Base-by-base conservation (phyloP, 2,329 filamentous ascomycete species). In the Botrytis porri region DNA sequence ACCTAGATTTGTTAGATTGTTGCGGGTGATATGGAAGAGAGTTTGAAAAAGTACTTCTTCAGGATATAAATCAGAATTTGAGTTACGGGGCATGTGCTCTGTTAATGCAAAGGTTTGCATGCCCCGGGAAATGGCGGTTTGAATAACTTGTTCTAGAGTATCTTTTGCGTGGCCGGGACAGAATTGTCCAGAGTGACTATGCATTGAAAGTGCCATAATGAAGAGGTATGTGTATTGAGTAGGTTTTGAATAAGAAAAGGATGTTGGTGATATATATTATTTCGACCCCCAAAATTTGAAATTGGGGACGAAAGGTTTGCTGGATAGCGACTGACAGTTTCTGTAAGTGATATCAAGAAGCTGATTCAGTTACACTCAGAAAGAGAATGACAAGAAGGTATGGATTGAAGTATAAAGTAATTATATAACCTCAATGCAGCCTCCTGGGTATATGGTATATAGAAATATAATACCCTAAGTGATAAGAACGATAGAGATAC, bases 111-210 rank as follows among this genome's bases (percentile, higher is more conserved):
- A 94, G 32, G 92, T 92, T 75, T 90, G 89, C 87, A 97, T 96
- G 61, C 92, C 91, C 75, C 92, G 87, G 65, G 86, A 83, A 77
- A 98, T 93, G 76, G 95, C 95, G 20, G 90, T 88, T 80, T 90
- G 88, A 78, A 98, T 85, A 66, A 98, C 89, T 76, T 94, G 90
- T 82, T 98, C 95, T 16, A 99, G 88, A 32, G 89, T 87, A 81
- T 97, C 90, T 80, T 92, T 90, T 69, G 96, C 96, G 84, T 99
- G 96, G 78, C 92, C 89, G 16, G 91, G 91, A 84, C 96, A 99
- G 85, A 99, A 99, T 82, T 99, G 93, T 76, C 96, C 96, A 54
- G 96, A 98, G 84, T 99, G 96, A 80, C 94, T 97, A 83, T 99
- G 96, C 86, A 98, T 97, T 7, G 96, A 97, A 84, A 97, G 97